Evolutionary conservation across 345 rosid species (phyloP), one percentile per base, ranked within the genome.

Genomic region (Arabis alpina): DNA sequence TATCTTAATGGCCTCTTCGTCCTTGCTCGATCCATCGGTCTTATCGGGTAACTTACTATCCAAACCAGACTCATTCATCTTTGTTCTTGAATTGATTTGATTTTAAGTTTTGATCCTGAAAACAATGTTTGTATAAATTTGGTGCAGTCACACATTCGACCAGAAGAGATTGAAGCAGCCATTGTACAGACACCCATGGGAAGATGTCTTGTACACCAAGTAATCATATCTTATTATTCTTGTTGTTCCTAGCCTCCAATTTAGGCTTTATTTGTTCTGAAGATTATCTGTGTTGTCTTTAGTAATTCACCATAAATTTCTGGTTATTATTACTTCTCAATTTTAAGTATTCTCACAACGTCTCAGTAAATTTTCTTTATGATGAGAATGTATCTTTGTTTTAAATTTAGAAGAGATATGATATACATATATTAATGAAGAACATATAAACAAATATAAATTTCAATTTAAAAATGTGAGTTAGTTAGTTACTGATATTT

Each of bases 101-200:
- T 43, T 28, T 28, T 28, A 28, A 3, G 32, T 28, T 28, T 15
- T 50, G 57, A 6, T 39, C 34, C 23, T 64, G 2, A 14, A 66
- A 25, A 3, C 14, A 2, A 37, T 37, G 59, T 42, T 12, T n/a
- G 40, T 30, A 41, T 10, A 50, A 37, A 47, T 5, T 55, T 37
- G 65, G 36, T 45, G 67, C 74, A 91, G 97, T 83, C 99, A 94
- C 68, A 88, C 96, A 8, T 94, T 94, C 8, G 97, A 94, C 73
- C 96, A 91, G 82, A 91, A 91, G 96, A 85, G 97, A 74, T 48
- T 94, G 90, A 94, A 94, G 77, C 96, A 91, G 77, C 98, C 99
- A 47, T 84, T 91, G 19, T 94, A 88, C 80, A 87, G 98, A 59
- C 96, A 91, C 75, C 98, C 98, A 13, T 91, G 97, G 99, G 99